Percentiles rank a stretch among this genome's conserved stretches.
Evolutionary conservation across 1,284 basidiomycete genomes (phyloP).

Genomic region (Chalciporus sp.): DNA sequence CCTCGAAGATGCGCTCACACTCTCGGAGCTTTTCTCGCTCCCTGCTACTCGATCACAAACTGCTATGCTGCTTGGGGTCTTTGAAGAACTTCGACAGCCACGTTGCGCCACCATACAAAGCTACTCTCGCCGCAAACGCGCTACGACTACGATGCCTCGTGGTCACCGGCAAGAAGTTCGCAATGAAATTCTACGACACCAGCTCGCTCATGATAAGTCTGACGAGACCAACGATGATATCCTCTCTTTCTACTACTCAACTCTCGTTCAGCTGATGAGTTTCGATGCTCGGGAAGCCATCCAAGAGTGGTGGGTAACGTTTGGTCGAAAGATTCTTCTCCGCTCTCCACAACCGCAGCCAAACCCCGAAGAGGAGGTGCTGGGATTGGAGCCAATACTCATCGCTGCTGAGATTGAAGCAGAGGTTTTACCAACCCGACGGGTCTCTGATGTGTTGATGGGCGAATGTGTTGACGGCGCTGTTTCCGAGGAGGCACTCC

Average conservation of each 20-base stretch:
- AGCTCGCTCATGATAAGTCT: conserved; percentile 29
- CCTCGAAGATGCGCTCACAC: conserved; percentile 57
- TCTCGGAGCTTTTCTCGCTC: conserved; percentile 50
- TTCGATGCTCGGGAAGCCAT: conserved; percentile 45
- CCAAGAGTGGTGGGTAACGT: conserved; percentile 54
- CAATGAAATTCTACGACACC: conserved; percentile 40
- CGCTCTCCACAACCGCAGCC: background rate
- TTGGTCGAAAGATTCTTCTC: conserved; percentile 36
- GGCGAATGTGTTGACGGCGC: conserved; percentile 15
- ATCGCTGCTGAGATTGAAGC: conserved; percentile 18
- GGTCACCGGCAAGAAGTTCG: conserved; percentile 44
- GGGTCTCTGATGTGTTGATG: conserved; percentile 12
- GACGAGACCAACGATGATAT: conserved; percentile 42
- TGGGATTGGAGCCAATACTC: conserved; percentile 1
- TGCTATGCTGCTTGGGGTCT: conserved; percentile 46
- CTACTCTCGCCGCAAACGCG: conserved; percentile 44
- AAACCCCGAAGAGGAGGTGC: background rate
- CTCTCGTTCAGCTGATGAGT: conserved; percentile 41
- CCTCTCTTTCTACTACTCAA: conserved; percentile 41
- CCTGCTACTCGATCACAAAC: conserved; percentile 44
- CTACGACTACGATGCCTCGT: conserved; percentile 40
- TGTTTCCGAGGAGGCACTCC: conserved; percentile 10
- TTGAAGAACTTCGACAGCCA: conserved; percentile 50
- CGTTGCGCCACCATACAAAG: conserved; percentile 41
- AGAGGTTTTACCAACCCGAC: conserved; percentile 1